Base-by-base conservation (phyloP, 192 early-diverging fungal species). In the Coemansia erecta region DNA sequence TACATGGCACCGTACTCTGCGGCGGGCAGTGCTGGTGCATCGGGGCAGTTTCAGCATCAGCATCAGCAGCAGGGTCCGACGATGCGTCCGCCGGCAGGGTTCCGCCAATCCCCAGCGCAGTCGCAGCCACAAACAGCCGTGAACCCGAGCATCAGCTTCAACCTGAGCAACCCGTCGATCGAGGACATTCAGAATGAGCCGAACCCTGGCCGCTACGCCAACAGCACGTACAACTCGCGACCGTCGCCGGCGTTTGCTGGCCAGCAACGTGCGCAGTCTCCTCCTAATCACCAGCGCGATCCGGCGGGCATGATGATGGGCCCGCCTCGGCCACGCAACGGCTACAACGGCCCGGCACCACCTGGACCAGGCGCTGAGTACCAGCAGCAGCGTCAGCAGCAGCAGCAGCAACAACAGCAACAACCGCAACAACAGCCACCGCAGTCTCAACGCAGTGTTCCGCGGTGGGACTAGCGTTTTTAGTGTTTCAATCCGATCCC, bases 391-490 rank as follows among this genome's bases (percentile, higher is more conserved):
- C 48, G 43, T 0, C 23, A 21, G 14, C 58, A 39, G 23, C 56
- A 31, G 15, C 41, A 46, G 13, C 55, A 39, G 10, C 37, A 56
- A 8, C 8, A 41, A 28, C 35, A 39, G 46, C 47, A 39, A 2
- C 58, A 41, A 21, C 48, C 17, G 48, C 39, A 51, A 35, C 43
- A 53, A 24, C 53, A 26, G 19, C 48, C 39, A n/a, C 53, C 53
- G 8, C 40, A 21, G 8, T 15, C 49, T 24, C 13, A 47, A 12
- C 72, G 72, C 41, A 74, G 64, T 24, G 58, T 58, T 18, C 72
- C 72, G 12, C 61, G 61, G 23, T 74, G 72, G 72, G 72, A 62
- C 22, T 74, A 63, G 55, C 40, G 12, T 10, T 9, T 37, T 15
- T 58, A 21, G n/a, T 22, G 17, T 42, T 56, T 47, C 18, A 35